Percentiles rank a stretch among this genome's conserved stretches.
Evolutionary conservation across 1,284 basidiomycete genomes (phyloP).

Genomic region (Schizopora paradoxa): DNA sequence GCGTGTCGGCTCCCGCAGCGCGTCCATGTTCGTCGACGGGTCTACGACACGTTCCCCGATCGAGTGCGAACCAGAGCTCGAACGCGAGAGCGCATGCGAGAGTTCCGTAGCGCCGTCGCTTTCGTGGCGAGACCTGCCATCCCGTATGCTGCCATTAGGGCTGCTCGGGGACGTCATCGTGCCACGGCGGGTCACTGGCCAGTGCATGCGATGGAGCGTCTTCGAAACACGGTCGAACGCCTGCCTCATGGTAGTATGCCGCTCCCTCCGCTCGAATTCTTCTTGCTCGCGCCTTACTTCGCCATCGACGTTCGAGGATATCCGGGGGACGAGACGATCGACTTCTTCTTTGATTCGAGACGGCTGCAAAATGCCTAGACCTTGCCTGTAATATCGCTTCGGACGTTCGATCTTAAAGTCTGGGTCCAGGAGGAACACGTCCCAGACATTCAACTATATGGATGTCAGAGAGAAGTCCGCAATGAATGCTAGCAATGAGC

Average conservation of each 20-base stretch:
- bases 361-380: slow-evolving; percentile 55
- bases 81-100: slow-evolving; percentile 32
- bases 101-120: slow-evolving; percentile 27
- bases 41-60: slow-evolving; percentile 49
- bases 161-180: no score
- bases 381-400: slow-evolving; percentile 71
- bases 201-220: slow-evolving; percentile 6
- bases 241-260: slow-evolving; percentile 8
- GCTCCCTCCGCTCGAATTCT: neutral
- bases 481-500: no score
- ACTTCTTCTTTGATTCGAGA: slow-evolving; percentile 30
- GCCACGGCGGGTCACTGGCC: no score
- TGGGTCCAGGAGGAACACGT: slow-evolving; percentile 90
- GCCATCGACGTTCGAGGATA: no score
- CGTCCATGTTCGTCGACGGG: slow-evolving; percentile 68
- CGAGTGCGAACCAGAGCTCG: slow-evolving; percentile 9
- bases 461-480: slow-evolving; percentile 2
- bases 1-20: slow-evolving; percentile 34
- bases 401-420: slow-evolving; percentile 87
- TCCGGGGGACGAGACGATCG: slow-evolving; percentile 19
- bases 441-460: slow-evolving; percentile 72
- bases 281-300: slow-evolving; percentile 21
- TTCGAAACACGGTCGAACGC: slow-evolving; percentile 6
- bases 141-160: no score
- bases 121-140: no score